Evolutionary conservation across 1,284 basidiomycete genomes (phyloP).

Genomic region (Somion occarium): DNA sequence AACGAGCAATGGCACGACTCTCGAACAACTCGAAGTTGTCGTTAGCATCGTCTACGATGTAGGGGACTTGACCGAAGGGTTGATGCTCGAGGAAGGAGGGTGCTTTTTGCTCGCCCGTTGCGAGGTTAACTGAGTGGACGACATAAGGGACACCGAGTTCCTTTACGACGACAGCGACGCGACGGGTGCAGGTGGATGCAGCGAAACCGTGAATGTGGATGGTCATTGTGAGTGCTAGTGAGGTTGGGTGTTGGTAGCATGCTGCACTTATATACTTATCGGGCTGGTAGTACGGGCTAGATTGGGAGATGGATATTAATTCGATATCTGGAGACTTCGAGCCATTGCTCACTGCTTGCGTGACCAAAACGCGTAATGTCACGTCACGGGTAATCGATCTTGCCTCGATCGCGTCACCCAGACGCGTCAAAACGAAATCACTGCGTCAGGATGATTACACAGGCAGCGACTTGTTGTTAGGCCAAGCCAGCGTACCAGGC

Average conservation of each 20-base stretch:
- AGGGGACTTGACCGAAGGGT: slow-evolving; percentile 66
- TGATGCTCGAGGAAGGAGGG: slow-evolving; percentile 41
- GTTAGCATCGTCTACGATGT: slow-evolving; percentile 50
- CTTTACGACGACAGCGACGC: slow-evolving; percentile 39
- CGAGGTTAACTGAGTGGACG: slow-evolving; percentile 37
- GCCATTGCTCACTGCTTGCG: background rate
- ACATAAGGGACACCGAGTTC: slow-evolving; percentile 52
- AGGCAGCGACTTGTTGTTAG: too few species aligned
- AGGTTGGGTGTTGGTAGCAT: background rate
- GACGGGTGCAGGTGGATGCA: slow-evolving; percentile 41
- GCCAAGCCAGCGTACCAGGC: too few species aligned
- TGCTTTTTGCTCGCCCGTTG: slow-evolving; percentile 43
- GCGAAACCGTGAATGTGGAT: slow-evolving; percentile 43
- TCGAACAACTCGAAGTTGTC: slow-evolving; percentile 45
- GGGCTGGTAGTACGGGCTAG: background rate
- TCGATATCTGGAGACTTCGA: background rate
- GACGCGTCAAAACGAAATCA: too few species aligned
- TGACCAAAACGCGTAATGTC: background rate
- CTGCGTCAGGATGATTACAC: too few species aligned
- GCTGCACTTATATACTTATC: background rate
- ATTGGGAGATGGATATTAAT: background rate
- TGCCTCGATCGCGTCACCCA: background rate
- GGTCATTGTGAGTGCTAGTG: slow-evolving; percentile 34
- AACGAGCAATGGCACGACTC: slow-evolving; percentile 49
- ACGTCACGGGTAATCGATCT: background rate